Conservation (phyloP, 805 yeast species). For the Maudiozyma pseudohumilis region DNA sequence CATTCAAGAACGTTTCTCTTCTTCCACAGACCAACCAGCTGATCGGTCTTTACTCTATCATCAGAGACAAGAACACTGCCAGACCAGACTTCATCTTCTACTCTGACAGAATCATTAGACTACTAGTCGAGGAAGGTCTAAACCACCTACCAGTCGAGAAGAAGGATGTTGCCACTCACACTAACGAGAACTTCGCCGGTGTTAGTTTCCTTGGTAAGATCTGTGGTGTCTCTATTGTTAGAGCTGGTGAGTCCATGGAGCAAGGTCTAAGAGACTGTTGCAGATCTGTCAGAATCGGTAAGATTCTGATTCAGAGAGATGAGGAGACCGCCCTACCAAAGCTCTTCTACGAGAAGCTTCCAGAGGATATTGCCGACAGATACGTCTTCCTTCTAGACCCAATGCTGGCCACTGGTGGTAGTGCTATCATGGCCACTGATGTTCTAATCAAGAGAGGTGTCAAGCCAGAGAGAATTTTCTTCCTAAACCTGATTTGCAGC, state of each 20-base stretch:
- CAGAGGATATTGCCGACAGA: constrained; percentile 80
- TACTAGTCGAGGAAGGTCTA: constrained; percentile 90
- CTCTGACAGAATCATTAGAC: constrained; percentile 86
- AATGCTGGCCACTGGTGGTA: constrained; percentile 97
- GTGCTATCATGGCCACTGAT: constrained; percentile 94
- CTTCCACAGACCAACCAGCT: constrained; percentile 87
- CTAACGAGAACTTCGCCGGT: constrained; percentile 64
- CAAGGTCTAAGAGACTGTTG: constrained; percentile 97
- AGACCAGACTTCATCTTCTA: constrained; percentile 93
- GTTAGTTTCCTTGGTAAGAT: constrained; percentile 80
- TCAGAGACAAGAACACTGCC: constrained; percentile 69
- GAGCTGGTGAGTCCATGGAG: constrained; percentile 99
- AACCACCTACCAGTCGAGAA: constrained; percentile 86
- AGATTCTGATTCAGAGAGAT: constrained; percentile 92
- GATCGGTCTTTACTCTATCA: constrained; percentile 77
- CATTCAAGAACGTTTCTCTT: constrained; percentile 44
- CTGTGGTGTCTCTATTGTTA: constrained; percentile 94
- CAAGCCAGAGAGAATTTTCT: constrained; percentile 74
- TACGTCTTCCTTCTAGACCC: constrained; percentile 91
- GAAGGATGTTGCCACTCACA: constrained; percentile 60
- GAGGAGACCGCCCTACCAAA: constrained; percentile 95
- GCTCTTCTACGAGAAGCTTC: constrained; percentile 85
- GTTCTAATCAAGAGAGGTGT: constrained; percentile 84
- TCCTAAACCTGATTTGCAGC: constrained; percentile 83
- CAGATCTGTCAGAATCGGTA: constrained; percentile 91